Percentiles rank a stretch among this genome's conserved stretches.
Evolutionary conservation across 78 protist genomes (phyloP).

Genomic region (Dictyostelium brefeldianum): DNA sequence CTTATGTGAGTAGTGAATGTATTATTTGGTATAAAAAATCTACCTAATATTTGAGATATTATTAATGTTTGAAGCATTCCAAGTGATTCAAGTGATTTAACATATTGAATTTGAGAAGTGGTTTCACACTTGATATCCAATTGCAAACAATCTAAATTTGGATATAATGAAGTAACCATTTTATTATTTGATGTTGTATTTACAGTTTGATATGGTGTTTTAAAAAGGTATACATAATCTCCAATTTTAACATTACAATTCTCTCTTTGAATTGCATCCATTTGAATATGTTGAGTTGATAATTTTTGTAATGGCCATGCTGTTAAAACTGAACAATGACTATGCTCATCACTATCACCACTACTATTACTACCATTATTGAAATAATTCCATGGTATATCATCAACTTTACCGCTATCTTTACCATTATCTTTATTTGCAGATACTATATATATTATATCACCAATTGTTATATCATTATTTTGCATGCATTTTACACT

Average conservation of each 20-base stretch:
- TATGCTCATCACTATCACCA: neutral
- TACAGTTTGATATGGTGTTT: constrained; percentile 35
- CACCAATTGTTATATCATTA: constrained; percentile 47
- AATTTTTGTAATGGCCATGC: constrained; percentile 66
- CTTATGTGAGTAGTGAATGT: neutral
- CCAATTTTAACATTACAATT: constrained; percentile 43
- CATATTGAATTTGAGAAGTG: neutral
- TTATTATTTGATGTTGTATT: neutral
- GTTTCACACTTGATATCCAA: constrained; percentile 35
- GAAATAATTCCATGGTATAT: constrained; percentile 34
- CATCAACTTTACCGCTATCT: neutral
- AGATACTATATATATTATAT: constrained; percentile 26
- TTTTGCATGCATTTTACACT: constrained; percentile 51
- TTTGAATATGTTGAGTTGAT: constrained; percentile 14
- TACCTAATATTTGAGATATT: constrained; percentile 30
- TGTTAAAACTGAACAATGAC: neutral
- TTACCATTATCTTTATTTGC: neutral
- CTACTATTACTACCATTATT: neutral
- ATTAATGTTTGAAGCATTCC: constrained; percentile 40
- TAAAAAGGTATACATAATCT: constrained; percentile 1
- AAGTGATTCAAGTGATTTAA: neutral
- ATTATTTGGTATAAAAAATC: constrained; percentile 15
- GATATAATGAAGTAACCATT: neutral
- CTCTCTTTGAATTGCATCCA: constrained; percentile 50
- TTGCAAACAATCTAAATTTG: constrained; percentile 12